Percentiles rank a stretch among this genome's conserved stretches.
Evolutionary conservation across 1,284 basidiomycete genomes (phyloP).

Genomic region (Singerocomus inundabilis): DNA sequence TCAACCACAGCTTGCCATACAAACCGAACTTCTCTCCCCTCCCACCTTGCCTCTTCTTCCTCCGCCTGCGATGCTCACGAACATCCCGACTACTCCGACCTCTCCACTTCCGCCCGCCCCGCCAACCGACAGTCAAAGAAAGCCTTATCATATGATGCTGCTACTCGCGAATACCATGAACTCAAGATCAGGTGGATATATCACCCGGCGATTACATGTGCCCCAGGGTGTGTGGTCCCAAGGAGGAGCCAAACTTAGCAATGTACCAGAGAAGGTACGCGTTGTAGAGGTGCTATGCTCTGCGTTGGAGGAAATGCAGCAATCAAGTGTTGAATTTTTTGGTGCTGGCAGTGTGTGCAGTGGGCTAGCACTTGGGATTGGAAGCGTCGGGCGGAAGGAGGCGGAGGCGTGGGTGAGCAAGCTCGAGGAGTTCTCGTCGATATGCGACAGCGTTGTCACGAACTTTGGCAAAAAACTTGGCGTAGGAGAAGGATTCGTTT

Average conservation of each 20-base stretch:
- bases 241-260: slow-evolving; percentile 78
- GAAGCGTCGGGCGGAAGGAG: slow-evolving; percentile 65
- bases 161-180: slow-evolving; percentile 80
- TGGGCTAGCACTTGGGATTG: slow-evolving; percentile 68
- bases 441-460: slow-evolving; percentile 83
- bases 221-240: slow-evolving; percentile 90
- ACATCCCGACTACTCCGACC: slow-evolving; percentile 66
- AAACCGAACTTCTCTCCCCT: slow-evolving; percentile 50
- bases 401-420: slow-evolving; percentile 70
- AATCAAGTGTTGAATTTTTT: slow-evolving; percentile 64
- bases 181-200: slow-evolving; percentile 80
- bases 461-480: slow-evolving; percentile 89
- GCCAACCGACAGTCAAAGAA: slow-evolving; percentile 72
- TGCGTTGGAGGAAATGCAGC: slow-evolving; percentile 74
- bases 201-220: slow-evolving; percentile 86
- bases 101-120: slow-evolving; percentile 70
- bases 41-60: slow-evolving; percentile 45
- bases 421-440: slow-evolving; percentile 68
- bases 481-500: slow-evolving; percentile 78
- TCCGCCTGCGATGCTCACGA: slow-evolving; percentile 49
- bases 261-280: slow-evolving; percentile 81
- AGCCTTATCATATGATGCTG: slow-evolving; percentile 90
- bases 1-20: slow-evolving; percentile 47
- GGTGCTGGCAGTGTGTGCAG: slow-evolving; percentile 76
- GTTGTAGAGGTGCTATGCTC: slow-evolving; percentile 76